Percentiles rank a stretch among this genome's conserved stretches.
These are phyloP conservation scores for Fusarium pilosicola DNA, from an alignment of 2,329 filamentous ascomycete species.

Conservation along the genomic window DNA sequence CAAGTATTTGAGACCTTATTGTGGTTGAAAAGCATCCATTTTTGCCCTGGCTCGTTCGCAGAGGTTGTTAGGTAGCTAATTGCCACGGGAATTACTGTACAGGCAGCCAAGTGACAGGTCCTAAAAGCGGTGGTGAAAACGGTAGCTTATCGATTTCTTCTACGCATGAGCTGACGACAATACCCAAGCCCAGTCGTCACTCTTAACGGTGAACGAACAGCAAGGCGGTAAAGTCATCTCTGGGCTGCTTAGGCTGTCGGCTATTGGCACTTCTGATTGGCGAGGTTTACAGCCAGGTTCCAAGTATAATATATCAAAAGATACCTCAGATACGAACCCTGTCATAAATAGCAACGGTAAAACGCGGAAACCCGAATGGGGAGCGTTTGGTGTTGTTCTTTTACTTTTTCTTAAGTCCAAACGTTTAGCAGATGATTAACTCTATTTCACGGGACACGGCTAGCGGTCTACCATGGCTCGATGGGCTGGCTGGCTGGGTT, in stretches of 20 bases:
- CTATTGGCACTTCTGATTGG: not conserved
- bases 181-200: not conserved
- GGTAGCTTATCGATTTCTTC: not conserved
- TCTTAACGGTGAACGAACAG: not conserved
- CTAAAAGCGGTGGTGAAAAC: not conserved
- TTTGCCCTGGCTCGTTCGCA: too few species aligned
- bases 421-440: not conserved
- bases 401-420: not conserved
- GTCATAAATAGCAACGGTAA: not conserved
- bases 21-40: too few species aligned
- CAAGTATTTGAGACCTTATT: too few species aligned
- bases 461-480: not conserved
- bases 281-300: not conserved
- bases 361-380: not conserved
- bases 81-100: not conserved
- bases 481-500: not conserved
- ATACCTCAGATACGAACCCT: not conserved
- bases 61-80: too few species aligned
- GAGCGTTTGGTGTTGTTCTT: not conserved
- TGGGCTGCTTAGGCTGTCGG: not conserved
- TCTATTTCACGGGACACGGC: not conserved
- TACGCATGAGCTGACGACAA: not conserved
- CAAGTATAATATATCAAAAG: not conserved
- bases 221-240: not conserved
- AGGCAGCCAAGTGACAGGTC: not conserved